Percentiles rank a stretch among this genome's conserved stretches.
Evolutionary conservation across 768 basidiomycete genomes (phyloP).

Genomic region (Pulveroboletus sp.): DNA sequence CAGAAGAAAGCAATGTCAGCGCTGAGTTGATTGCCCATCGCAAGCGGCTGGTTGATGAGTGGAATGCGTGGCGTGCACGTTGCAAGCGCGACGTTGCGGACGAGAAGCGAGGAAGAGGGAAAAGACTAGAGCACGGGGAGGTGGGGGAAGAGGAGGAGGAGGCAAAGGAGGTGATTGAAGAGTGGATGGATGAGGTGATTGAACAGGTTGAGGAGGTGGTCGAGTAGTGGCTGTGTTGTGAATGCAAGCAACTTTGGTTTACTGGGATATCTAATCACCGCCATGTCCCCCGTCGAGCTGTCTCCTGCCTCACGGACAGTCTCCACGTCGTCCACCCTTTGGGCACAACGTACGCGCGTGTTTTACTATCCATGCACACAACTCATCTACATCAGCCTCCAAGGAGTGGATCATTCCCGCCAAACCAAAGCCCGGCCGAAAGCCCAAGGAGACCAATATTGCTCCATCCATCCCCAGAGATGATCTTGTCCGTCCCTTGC

Average conservation of each 20-base stretch:
- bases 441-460: constrained; percentile 61
- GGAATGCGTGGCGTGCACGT: constrained; percentile 93
- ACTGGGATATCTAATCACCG: constrained; percentile 23
- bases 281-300: constrained; percentile 30
- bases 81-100: constrained; percentile 66
- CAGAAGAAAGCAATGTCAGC: constrained; percentile 91
- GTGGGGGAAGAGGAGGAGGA: constrained; percentile 51
- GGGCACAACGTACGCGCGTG: constrained; percentile 64
- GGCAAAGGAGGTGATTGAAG: constrained; percentile 87
- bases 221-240: constrained; percentile 41
- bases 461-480: constrained; percentile 34
- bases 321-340: constrained; percentile 56
- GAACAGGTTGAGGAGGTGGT: constrained; percentile 87
- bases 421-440: constrained; percentile 83
- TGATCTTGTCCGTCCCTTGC: constrained; percentile 44
- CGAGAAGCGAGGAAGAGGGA: constrained; percentile 42
- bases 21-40: constrained; percentile 90
- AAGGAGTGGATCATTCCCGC: constrained; percentile 88
- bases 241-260: not conserved
- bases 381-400: constrained; percentile 51
- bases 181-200: constrained; percentile 91
- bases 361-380: not conserved
- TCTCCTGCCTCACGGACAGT: constrained; percentile 28
- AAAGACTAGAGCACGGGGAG: constrained; percentile 31
- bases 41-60: constrained; percentile 93